Evolutionary conservation across 768 basidiomycete species (phyloP).

Genomic region (Sutorius australiensis): DNA sequence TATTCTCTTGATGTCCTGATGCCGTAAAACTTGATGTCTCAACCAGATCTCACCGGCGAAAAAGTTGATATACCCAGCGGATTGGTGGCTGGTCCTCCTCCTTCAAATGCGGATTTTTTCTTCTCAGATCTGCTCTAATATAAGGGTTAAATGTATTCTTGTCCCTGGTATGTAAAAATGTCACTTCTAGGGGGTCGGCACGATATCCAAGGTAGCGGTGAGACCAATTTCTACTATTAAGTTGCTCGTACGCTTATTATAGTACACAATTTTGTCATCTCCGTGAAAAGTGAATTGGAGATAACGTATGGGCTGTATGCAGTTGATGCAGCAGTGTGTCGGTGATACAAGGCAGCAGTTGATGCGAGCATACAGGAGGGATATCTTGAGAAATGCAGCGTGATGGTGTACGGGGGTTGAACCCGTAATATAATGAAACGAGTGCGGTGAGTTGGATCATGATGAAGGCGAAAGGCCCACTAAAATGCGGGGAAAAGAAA

Average conservation of each 20-base stretch:
- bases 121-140: conserved; percentile 58
- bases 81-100: conserved; percentile 72
- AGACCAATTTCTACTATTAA: conserved; percentile 23
- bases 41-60: conserved; percentile 81
- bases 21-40: background rate
- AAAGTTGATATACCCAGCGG: conserved; percentile 85
- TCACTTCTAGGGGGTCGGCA: background rate
- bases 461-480: background rate
- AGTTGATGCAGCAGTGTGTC: conserved; percentile 51
- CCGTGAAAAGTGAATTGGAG: conserved; percentile 16
- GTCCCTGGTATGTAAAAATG: conserved; percentile 1
- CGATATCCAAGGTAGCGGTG: conserved; percentile 6
- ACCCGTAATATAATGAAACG: conserved; percentile 55
- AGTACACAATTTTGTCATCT: conserved; percentile 15
- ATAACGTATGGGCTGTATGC: conserved; percentile 35
- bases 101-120: conserved; percentile 78
- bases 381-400: conserved; percentile 11
- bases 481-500: background rate
- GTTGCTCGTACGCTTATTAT: conserved; percentile 20
- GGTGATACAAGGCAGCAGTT: conserved; percentile 27
- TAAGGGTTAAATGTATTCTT: conserved; percentile 6
- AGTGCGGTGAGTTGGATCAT: conserved; percentile 32
- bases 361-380: conserved; percentile 19
- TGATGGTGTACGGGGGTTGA: conserved; percentile 75
- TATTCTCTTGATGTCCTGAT: conserved; percentile 1